Base-by-base conservation (phyloP, 192 early-diverging fungal species). In the Podochytrium sp. region DNA sequence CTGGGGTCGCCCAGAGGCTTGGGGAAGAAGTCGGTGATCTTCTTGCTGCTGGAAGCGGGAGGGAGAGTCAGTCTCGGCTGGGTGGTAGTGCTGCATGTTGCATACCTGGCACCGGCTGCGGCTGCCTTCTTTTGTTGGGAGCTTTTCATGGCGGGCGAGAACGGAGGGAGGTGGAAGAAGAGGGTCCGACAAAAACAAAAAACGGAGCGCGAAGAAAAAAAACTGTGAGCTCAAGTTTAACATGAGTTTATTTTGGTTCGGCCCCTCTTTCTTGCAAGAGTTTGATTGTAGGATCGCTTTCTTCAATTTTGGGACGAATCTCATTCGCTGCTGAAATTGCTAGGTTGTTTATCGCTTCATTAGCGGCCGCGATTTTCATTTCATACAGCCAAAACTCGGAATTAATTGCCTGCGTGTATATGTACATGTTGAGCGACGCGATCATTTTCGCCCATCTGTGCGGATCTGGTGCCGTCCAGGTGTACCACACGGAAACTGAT, bases 21-120 rank as follows among this genome's bases (percentile, higher is more conserved):
- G 27, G 10, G 7, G 61, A 96, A 96, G 43, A 95, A 86, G 14
- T 86, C 83, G 61, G 94, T 55, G 34, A 69, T 69, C 18, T 37
- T 51, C 6, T 41, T 7, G 25, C 33, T 30, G 33, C 85, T 97
- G 94, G n/a, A 35, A 55, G 23, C 10, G n/a, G n/a, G n/a, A n/a
- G n/a, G n/a, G n/a, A n/a, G n/a, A n/a, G n/a, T n/a, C n/a, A n/a
- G n/a, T n/a, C n/a, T n/a, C n/a, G n/a, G n/a, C n/a, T 47, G 43
- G 43, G 43, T 47, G 7, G 43, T 47, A 20, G 43, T 47, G 43
- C 7, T 47, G 43, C 20, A n/a, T n/a, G n/a, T 47, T 16, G 43
- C 43, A 16, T 47, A 20, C 43, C 43, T 47, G 43, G 43, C 43
- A 16, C 12, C 43, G 10, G 43, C 43, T 0, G 43, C 10, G 12